Evolutionary conservation across 306 rosid genomes (phyloP).

Genomic region (Cucurbita pepo): DNA sequence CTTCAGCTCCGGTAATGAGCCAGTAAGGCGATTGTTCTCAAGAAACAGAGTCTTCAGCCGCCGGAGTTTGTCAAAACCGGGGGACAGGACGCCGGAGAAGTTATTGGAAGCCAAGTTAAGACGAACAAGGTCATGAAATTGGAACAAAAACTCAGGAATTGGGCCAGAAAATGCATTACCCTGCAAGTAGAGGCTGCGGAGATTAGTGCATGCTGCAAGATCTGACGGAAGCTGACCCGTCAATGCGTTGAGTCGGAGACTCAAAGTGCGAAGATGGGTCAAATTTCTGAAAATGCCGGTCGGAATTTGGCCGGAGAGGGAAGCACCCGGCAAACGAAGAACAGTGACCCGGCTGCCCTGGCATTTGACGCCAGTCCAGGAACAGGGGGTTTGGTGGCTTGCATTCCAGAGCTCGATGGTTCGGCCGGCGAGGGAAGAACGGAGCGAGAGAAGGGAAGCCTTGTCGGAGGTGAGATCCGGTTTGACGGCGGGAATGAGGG

Average conservation of each 20-base stretch:
- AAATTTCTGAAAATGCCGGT: conserved; percentile 27
- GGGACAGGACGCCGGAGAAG: conserved; percentile 30
- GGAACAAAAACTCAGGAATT: conserved; percentile 24
- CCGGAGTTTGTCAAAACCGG: conserved; percentile 21
- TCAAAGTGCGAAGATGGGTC: conserved; percentile 34
- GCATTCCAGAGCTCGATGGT: conserved; percentile 37
- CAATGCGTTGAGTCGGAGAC: conserved; percentile 38
- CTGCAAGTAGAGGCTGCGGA: conserved; percentile 49
- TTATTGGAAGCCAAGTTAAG: conserved; percentile 33
- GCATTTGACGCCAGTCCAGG: conserved; percentile 41
- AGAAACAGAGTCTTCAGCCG: conserved; percentile 33
- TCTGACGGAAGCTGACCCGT: conserved; percentile 34
- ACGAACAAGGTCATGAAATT: conserved; percentile 23
- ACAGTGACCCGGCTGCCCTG: conserved; percentile 15
- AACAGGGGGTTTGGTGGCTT: conserved; percentile 21
- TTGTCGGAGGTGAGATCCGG: conserved; percentile 32
- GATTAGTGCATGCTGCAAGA: conserved; percentile 21
- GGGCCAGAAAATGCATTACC: conserved; percentile 31
- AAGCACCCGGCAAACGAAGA: conserved; percentile 40
- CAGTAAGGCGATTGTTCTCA: conserved; percentile 29
- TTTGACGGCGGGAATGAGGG: background rate
- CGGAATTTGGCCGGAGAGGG: conserved; percentile 42
- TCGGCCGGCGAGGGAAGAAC: conserved; percentile 27
- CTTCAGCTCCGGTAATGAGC: conserved; percentile 20
- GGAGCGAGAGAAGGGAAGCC: conserved; percentile 31